A percentile compares a stretch with the other conserved stretches of the same genome.
Conservation (phyloP, 345 rosid species). For the Geranium brycei region DNA sequence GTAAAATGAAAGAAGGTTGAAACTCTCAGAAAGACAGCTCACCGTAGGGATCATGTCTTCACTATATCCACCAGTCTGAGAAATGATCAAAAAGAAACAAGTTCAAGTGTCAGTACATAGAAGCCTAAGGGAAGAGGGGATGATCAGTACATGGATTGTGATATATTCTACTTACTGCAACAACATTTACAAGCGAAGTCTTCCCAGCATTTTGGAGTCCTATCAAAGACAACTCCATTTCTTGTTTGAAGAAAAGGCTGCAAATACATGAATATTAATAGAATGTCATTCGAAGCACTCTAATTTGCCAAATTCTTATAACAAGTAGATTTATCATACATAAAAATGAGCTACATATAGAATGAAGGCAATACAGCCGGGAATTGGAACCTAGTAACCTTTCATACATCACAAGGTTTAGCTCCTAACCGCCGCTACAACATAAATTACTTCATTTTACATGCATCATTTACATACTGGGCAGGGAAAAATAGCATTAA, state of each 20-base stretch:
- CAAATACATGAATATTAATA: conserved; percentile 12
- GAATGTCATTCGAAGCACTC: not conserved
- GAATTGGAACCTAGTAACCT: too few species aligned
- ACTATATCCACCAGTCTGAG: conserved; percentile 77
- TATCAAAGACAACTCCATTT: conserved; percentile 78
- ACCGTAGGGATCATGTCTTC: conserved; percentile 92
- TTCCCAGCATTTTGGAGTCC: conserved; percentile 87
- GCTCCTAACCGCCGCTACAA: not conserved
- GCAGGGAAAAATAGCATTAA: not conserved
- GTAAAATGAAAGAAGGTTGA: conserved; percentile 1
- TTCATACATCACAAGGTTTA: not conserved
- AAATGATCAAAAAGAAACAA: conserved; percentile 16
- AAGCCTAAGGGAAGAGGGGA: conserved; percentile 5
- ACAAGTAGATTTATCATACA: not conserved
- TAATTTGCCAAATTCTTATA: not conserved
- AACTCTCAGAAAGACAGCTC: conserved; percentile 13
- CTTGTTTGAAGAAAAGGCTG: conserved; percentile 80
- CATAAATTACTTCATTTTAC: not conserved
- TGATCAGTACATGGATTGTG: not conserved
- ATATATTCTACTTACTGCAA: conserved; percentile 43
- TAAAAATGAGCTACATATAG: not conserved
- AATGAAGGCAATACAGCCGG: too few species aligned
- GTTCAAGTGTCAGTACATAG: conserved; percentile 7
- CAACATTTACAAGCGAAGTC: conserved; percentile 71
- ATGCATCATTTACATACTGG: too few species aligned